Evolutionary conservation across 192 early-diverging fungal species (phyloP), one percentile per base, ranked within the genome.

Genomic region (Coemansia sp.): DNA sequence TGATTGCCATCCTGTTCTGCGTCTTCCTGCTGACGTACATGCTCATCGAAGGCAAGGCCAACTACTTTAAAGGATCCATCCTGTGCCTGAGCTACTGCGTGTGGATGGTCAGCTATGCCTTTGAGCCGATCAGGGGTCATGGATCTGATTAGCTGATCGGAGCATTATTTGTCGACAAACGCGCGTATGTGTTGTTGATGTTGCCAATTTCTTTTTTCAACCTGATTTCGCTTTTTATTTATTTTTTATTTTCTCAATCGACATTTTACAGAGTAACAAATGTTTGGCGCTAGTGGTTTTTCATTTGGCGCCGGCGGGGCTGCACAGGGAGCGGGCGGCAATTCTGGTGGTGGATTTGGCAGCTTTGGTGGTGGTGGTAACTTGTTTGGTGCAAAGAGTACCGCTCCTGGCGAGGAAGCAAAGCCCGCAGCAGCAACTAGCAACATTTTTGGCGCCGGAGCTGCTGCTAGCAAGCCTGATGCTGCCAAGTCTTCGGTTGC

Each of bases 11-110:
- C 70, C 87, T 69, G 29, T 91, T 70, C 84, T 92, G 70, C 43
- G 89, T 92, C 44, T 91, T 92, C 74, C 76, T 93, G 68, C 86
- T 96, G 57, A 95, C 94, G 12, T 97, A 97, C 71, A 91, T 96
- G 18, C 97, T 96, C 80, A 91, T 93, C 66, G 97, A 99, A 80
- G 96, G 96, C 72, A 97, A 93, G 79, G 86, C 89, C 55, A 97
- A 99, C 83, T 97, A 99, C 85, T 99, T 99, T 78, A 97, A 99
- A 84, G 97, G 96, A 18, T 83, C 89, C 5, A 95, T 98, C 59
- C 82, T 98, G 66, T 87, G 96, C 41, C 75, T 97, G 36, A 91
- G 90, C 47, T 98, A 98, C 78, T 79, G 79, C 55, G 90, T 97
- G 12, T 86, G 97, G 70, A 87, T 96, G 75, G 87, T 87, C 13